Evolutionary conservation across 2,329 filamentous ascomycete genomes (phyloP).

Genomic region (Penicillium expansum): DNA sequence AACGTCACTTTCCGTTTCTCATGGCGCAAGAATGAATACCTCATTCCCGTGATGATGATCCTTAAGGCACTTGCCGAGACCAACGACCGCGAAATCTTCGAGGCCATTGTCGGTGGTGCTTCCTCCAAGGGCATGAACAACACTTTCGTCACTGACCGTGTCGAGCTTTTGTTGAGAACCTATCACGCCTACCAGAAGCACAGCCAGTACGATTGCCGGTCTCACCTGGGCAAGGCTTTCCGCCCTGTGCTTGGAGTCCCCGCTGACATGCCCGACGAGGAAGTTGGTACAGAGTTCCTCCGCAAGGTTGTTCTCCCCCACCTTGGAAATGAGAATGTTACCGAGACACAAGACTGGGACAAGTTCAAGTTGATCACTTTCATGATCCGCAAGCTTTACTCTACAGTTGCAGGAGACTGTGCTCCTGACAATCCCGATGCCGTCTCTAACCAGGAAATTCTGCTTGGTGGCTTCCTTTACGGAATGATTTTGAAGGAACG

Average conservation of each 20-base stretch:
- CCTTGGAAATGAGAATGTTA: conserved; percentile 80
- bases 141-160: conserved; percentile 91
- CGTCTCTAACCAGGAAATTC: conserved; percentile 90
- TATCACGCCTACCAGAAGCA: conserved; percentile 90
- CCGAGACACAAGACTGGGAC: conserved; percentile 77
- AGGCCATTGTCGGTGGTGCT: conserved; percentile 78
- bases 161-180: conserved; percentile 85
- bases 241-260: conserved; percentile 80
- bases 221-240: conserved; percentile 89
- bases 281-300: conserved; percentile 87
- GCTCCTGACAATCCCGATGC: conserved; percentile 94
- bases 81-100: conserved; percentile 93
- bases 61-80: conserved; percentile 93
- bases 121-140: conserved; percentile 76
- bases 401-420: conserved; percentile 88
- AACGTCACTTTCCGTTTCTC: conserved; percentile 97
- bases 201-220: conserved; percentile 74
- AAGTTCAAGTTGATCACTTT: conserved; percentile 94
- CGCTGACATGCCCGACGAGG: conserved; percentile 79
- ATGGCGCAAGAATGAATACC: conserved; percentile 94
- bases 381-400: conserved; percentile 94
- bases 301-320: conserved; percentile 88
- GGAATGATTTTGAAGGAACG: conserved; percentile 94
- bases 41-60: conserved; percentile 96
- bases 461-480: conserved; percentile 90